Conservation (phyloP, 305 asterid species). For the Solanum hybrid region DNA sequence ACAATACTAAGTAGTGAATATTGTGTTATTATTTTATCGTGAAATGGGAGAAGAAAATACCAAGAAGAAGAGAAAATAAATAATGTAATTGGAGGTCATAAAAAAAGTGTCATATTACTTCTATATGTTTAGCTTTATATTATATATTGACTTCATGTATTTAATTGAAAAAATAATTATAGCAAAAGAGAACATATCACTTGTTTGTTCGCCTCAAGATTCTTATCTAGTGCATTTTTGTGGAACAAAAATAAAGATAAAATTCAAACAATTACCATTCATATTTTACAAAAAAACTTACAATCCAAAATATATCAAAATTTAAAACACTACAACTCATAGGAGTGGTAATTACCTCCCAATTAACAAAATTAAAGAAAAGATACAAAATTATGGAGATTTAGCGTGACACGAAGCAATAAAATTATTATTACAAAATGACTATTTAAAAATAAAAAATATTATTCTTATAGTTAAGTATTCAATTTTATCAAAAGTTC, state of each 20-base stretch:
- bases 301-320: too few species aligned
- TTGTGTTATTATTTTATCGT: too few species aligned
- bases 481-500: neutral
- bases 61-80: neutral
- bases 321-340: neutral
- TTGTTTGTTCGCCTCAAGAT: neutral
- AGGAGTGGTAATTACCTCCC: neutral
- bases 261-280: neutral
- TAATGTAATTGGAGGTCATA: neutral
- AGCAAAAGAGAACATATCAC: neutral
- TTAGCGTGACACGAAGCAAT: neutral
- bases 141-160: neutral
- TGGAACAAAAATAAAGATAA: neutral
- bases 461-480: neutral
- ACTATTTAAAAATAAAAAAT: too few species aligned
- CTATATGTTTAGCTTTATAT: neutral
- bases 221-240: neutral
- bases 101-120: too few species aligned
- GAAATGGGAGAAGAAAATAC: too few species aligned
- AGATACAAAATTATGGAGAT: neutral
- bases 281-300: too few species aligned
- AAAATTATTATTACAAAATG: neutral
- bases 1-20: too few species aligned
- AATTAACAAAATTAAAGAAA: neutral
- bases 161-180: too few species aligned